Evolutionary conservation across 2,329 filamentous ascomycete genomes (phyloP).

Genomic region (Calonectria montana): DNA sequence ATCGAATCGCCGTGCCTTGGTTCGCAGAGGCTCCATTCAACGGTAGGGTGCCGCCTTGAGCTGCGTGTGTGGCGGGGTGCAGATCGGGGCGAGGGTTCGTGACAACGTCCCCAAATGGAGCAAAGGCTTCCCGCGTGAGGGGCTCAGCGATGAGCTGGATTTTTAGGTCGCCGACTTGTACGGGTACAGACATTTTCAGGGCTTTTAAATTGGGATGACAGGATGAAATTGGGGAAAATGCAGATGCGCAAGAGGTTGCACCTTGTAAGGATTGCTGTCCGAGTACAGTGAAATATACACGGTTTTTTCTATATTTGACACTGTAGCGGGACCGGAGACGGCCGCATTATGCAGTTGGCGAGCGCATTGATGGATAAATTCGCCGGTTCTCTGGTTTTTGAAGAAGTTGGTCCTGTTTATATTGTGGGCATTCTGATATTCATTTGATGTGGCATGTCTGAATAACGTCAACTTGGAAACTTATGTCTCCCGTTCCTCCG

Average conservation of each 20-base stretch:
- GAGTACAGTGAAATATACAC: conserved; percentile 2
- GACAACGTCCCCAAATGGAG: conserved; percentile 85
- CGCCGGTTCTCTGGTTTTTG: not conserved
- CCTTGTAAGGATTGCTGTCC: not conserved
- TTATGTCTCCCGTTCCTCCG: too few species aligned
- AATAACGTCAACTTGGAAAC: too few species aligned
- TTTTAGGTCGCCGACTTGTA: conserved; percentile 37
- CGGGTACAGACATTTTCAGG: conserved; percentile 39
- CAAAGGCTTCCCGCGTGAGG: conserved; percentile 77
- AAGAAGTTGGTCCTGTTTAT: not conserved
- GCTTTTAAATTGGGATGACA: not conserved
- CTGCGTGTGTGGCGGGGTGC: conserved; percentile 60
- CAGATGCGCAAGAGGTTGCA: not conserved
- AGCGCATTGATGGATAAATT: too few species aligned
- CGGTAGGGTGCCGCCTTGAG: conserved; percentile 51
- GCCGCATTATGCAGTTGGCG: conserved; percentile 57
- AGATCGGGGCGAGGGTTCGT: conserved; percentile 74
- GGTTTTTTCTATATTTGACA: conserved; percentile 53
- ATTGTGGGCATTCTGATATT: not conserved
- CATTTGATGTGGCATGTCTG: too few species aligned
- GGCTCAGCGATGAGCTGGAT: conserved; percentile 66
- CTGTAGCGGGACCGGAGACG: conserved; percentile 55
- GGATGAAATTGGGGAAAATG: not conserved
- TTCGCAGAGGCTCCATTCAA: conserved; percentile 73
- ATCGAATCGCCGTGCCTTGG: conserved; percentile 90